Percentiles rank a stretch among this genome's conserved stretches.
Conservation (phyloP, 2,329 filamentous ascomycete genomes). For the Fusarium sp. region DNA sequence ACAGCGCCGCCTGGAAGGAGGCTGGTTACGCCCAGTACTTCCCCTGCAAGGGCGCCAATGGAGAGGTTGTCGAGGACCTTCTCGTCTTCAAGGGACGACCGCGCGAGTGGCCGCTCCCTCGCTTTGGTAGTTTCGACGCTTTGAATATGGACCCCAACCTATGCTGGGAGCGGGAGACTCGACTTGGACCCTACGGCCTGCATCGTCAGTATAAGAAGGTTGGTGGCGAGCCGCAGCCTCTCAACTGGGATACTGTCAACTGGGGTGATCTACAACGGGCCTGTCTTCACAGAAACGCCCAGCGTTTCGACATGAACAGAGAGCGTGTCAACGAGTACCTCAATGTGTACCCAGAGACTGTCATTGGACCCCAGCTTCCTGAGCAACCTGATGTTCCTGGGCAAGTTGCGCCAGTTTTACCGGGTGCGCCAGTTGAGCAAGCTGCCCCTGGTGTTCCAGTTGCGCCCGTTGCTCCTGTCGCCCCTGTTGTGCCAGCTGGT, state of each 20-base stretch:
- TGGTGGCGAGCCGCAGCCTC: constrained; percentile 47
- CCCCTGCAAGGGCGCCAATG: constrained; percentile 73
- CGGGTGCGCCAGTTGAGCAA: not conserved
- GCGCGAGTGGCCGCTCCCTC: constrained; percentile 66
- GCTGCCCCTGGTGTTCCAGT: not conserved
- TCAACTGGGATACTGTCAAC: constrained; percentile 72
- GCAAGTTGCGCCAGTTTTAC: not conserved
- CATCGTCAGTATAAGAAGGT: constrained; percentile 60
- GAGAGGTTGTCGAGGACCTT: constrained; percentile 69
- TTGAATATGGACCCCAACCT: constrained; percentile 70
- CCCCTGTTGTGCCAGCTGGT: not conserved
- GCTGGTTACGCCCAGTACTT: constrained; percentile 67
- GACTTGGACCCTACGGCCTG: constrained; percentile 74
- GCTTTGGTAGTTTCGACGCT: constrained; percentile 71
- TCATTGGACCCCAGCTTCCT: constrained; percentile 23
- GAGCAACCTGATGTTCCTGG: constrained; percentile 15
- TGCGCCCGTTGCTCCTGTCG: not conserved
- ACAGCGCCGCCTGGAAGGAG: constrained; percentile 68
- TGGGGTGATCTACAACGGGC: constrained; percentile 78
- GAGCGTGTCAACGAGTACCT: constrained; percentile 56
- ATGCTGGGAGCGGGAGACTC: constrained; percentile 75
- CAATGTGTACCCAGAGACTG: constrained; percentile 53
- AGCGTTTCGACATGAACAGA: constrained; percentile 65
- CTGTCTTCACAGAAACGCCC: constrained; percentile 73
- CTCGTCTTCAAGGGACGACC: constrained; percentile 72